Evolutionary conservation across 2,329 filamentous ascomycete genomes (phyloP), one percentile per base, ranked within the genome.

Genomic region (Aspergillus texensis): DNA sequence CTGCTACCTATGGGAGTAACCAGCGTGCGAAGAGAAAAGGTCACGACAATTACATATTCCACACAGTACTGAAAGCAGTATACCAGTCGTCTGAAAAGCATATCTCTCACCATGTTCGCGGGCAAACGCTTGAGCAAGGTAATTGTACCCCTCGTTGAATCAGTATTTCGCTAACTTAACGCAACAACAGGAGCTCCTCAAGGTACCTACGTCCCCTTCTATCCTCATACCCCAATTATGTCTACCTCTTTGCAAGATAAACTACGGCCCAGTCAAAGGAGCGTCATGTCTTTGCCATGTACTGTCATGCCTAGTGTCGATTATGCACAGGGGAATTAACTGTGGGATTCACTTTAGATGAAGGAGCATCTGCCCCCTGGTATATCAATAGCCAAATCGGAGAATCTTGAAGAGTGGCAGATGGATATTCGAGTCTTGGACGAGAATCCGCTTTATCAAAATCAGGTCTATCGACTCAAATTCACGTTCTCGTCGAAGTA

Each of bases 391-490:
- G 88, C 96, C 64, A 87, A 89, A 55, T 89, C 92, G 62, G 91
- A 96, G 54, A 90, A 93, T 76, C 89, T 97, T 58, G 86, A 92
- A 73, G 90, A 95, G 81, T 99, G 95, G 96, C 84, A 89, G 57
- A 89, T 98, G 80, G 96, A 99, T 76, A 96, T 99, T 60, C 83
- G 86, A 69, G 94, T 99, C 58, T 86, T 98, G 46, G 95, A 98
- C 78, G 82, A 86, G 63, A 99, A 99, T 74, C 94, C 94, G 1
- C 81, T 99, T 55, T 99, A 99, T 80, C 80, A 86, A 58, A 86
- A 88, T 75, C 85, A 98, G 75, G 89, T 83, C 28, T 98, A 92
- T 80, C 87, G 94, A 26, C 83, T 99, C 60, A 93, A 93, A 75
- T 97, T 99, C 78, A 89, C 85, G 56, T 99, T 99, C 78, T 88